These are phyloP conservation scores for Phytophthora meadii DNA, from an alignment of 352 stramenopile species.

Conservation along the genomic window DNA sequence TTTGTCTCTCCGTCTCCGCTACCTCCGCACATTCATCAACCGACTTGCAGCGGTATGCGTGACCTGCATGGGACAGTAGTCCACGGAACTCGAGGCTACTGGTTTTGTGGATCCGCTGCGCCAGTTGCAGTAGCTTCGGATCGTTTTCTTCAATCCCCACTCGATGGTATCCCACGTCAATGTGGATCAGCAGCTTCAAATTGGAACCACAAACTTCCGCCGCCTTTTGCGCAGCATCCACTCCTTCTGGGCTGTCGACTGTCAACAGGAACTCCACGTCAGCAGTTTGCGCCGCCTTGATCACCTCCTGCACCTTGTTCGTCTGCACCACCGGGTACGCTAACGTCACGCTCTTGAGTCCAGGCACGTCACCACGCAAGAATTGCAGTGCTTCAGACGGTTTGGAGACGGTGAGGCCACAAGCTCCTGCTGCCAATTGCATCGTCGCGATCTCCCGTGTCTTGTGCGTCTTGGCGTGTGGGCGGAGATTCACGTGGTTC, in stretches of 20 bases:
- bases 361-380: slow-evolving; percentile 47
- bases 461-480: slow-evolving; percentile 85
- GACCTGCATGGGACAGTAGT: slow-evolving; percentile 73
- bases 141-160: slow-evolving; percentile 72
- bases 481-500: slow-evolving; percentile 63
- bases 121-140: slow-evolving; percentile 55
- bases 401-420: slow-evolving; percentile 74
- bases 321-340: slow-evolving; percentile 76
- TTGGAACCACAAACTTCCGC: slow-evolving; percentile 47
- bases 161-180: slow-evolving; percentile 81
- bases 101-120: slow-evolving; percentile 57
- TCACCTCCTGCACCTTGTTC: slow-evolving; percentile 60
- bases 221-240: slow-evolving; percentile 61
- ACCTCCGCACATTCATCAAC: slow-evolving; percentile 56
- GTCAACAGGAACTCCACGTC: slow-evolving; percentile 65
- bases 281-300: slow-evolving; percentile 54
- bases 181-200: slow-evolving; percentile 70
- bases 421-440: slow-evolving; percentile 60
- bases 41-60: slow-evolving; percentile 64
- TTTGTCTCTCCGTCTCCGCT: slow-evolving; percentile 63
- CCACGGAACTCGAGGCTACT: slow-evolving; percentile 61
- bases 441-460: slow-evolving; percentile 67
- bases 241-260: slow-evolving; percentile 62
- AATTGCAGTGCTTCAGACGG: slow-evolving; percentile 73
- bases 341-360: slow-evolving; percentile 63